Percentiles rank a stretch among this genome's conserved stretches.
Evolutionary conservation across 1,139 yeast species (phyloP).

Genomic region (Diutina catenulata): DNA sequence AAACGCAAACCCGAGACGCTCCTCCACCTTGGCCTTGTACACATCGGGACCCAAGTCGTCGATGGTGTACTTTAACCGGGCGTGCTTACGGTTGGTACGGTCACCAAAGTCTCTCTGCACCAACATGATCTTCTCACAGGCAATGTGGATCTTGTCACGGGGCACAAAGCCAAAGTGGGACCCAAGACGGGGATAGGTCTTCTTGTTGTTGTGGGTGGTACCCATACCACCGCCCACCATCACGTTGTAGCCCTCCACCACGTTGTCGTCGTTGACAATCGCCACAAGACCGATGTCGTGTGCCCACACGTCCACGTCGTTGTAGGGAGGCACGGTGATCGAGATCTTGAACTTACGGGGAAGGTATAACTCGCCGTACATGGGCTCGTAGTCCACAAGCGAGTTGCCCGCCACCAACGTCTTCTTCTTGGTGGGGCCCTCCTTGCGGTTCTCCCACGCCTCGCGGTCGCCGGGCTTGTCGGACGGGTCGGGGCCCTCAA

Average conservation of each 20-base stretch:
- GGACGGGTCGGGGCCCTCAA: slow-evolving; percentile 70
- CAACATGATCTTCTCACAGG: slow-evolving; percentile 84
- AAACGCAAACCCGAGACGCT: slow-evolving; percentile 65
- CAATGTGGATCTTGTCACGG: slow-evolving; percentile 58
- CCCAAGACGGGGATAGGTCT: slow-evolving; percentile 94
- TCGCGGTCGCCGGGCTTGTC: slow-evolving; percentile 59
- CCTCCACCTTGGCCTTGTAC: slow-evolving; percentile 73
- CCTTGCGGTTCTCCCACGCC: slow-evolving; percentile 62
- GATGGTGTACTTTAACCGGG: slow-evolving; percentile 92
- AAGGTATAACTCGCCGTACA: slow-evolving; percentile 75
- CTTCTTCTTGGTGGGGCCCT: slow-evolving; percentile 71
- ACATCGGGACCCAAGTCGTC: slow-evolving; percentile 84
- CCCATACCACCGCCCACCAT: slow-evolving; percentile 99
- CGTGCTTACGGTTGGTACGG: slow-evolving; percentile 93
- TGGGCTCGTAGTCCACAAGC: slow-evolving; percentile 74
- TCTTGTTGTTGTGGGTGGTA: slow-evolving; percentile 89
- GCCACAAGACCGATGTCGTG: slow-evolving; percentile 92
- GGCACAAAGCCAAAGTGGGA: slow-evolving; percentile 70
- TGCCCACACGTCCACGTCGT: slow-evolving; percentile 94
- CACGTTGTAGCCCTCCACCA: slow-evolving; percentile 69
- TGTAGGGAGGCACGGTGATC: slow-evolving; percentile 91
- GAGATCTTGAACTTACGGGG: slow-evolving; percentile 96
- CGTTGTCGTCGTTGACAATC: slow-evolving; percentile 55
- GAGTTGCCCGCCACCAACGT: slow-evolving; percentile 83
- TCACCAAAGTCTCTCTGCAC: slow-evolving; percentile 95